Evolutionary conservation across 1,284 basidiomycete genomes (phyloP), one percentile per base, ranked within the genome.

Genomic region (Irpex sp.): DNA sequence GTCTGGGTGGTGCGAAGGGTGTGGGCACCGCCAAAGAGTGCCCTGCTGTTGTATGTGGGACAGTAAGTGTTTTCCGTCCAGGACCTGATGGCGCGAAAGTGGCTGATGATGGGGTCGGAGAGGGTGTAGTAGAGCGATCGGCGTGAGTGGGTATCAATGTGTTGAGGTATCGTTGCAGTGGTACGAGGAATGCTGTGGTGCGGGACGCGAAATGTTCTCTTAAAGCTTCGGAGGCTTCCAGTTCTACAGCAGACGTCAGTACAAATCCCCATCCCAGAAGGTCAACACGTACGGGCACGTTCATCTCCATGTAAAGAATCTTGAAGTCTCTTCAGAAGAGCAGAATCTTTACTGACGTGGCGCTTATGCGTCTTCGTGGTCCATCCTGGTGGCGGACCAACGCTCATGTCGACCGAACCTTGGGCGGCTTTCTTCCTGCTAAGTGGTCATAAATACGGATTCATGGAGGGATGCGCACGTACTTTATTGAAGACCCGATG

Each of bases 81-180:
- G 49, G 43, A 15, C 58, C 59, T 17, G 63, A 36, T n/a, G 33
- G 49, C 13, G 49, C 47, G 43, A 62, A 58, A 51, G 43, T 60
- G 19, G 61, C 47, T 31, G 64, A 53, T 5, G 64, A 61, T 5
- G 59, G 51, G 3, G 49, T 61, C 1, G 61, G 61, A 13, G 64
- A 61, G 7, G 50, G 17, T 4, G 64, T 62, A 31, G 66, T 61
- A 1, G 64, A 62, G 5, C 62, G 61, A 36, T 73, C 71, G 51
- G 77, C 72, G 1, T 86, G 87, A 13, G 85, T 81, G 31, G 94
- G 94, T 69, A 96, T 92, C 61, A 96, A 84, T 0, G 92, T 93
- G 65, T 95, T 92, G 57, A 98, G 88, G 79, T 98, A 98, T 65
- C 96, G 88, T 69, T 96, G 92, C 2, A 99, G 81, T 0, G 97